Conservation (phyloP, 2,329 filamentous ascomycete genomes). For the Scortechinia acanthostroma region DNA sequence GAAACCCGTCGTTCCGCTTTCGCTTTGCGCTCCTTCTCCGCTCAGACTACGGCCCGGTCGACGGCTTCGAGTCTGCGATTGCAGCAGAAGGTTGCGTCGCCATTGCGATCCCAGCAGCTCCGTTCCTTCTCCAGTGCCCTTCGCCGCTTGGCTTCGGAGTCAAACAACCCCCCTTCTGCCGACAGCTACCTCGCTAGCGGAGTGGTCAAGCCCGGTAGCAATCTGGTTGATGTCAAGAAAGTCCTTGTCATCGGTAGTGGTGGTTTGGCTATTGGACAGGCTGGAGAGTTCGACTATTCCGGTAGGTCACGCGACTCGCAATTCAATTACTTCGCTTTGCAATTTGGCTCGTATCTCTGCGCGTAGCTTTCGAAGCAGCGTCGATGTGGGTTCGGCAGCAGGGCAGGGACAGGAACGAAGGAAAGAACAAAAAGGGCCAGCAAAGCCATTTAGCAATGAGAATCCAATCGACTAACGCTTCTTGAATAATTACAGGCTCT, state of each 20-base stretch:
- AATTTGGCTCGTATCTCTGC: neutral
- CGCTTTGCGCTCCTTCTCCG: constrained; percentile 25
- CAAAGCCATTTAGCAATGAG: constrained; percentile 7
- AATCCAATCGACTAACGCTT: too few relatives aligned
- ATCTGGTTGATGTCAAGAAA: constrained; percentile 88
- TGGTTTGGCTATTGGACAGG: constrained; percentile 92
- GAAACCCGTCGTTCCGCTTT: constrained; percentile 20
- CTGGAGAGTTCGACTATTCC: constrained; percentile 97
- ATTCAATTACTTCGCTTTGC: too few relatives aligned
- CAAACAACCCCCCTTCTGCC: constrained; percentile 70
- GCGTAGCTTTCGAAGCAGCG: neutral
- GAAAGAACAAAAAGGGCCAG: constrained; percentile 7
- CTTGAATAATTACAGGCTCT: constrained; percentile 72
- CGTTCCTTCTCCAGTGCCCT: constrained; percentile 29
- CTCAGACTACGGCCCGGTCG: constrained; percentile 18
- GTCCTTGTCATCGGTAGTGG: constrained; percentile 93
- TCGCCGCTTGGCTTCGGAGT: constrained; percentile 24
- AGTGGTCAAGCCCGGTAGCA: constrained; percentile 64
- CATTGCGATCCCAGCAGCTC: constrained; percentile 27
- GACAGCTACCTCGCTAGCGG: constrained; percentile 86
- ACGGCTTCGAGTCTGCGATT: constrained; percentile 18
- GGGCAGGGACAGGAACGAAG: neutral
- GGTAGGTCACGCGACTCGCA: constrained; percentile 49
- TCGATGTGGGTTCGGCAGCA: neutral
- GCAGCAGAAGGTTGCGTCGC: constrained; percentile 19